Evolutionary conservation across 2,329 filamentous ascomycete species (phyloP).

Genomic region (Didymella lethalis): DNA sequence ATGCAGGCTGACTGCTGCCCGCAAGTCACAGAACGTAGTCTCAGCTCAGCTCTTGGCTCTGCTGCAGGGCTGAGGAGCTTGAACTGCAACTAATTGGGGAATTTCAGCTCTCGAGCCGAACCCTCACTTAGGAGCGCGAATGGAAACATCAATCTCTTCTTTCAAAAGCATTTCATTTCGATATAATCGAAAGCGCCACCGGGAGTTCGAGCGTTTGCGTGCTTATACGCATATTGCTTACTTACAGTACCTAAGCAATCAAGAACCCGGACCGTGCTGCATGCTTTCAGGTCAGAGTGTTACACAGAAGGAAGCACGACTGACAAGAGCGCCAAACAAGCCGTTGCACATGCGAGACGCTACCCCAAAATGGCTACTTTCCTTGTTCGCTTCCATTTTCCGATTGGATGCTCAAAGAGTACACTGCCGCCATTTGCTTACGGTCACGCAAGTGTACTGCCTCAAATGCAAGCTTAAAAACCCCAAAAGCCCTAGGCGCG

Average conservation of each 20-base stretch:
- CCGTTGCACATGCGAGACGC: constrained; percentile 2
- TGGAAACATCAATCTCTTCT: not conserved
- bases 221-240: constrained; percentile 9
- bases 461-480: constrained; percentile 16
- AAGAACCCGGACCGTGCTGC: constrained; percentile 1
- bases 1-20: constrained; percentile 22
- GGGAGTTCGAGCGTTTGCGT: not conserved
- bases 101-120: constrained; percentile 3
- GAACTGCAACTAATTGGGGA: constrained; percentile 5
- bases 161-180: not conserved
- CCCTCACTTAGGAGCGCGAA: no score
- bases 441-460: constrained; percentile 23
- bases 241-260: constrained; percentile 4
- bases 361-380: not conserved
- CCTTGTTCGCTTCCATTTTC: not conserved
- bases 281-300: not conserved
- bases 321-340: not conserved
- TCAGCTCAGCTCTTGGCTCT: constrained; percentile 31
- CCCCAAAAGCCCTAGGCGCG: constrained; percentile 21
- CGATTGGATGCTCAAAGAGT: constrained; percentile 23
- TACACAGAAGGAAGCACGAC: constrained; percentile 4
- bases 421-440: constrained; percentile 27
- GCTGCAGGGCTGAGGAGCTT: constrained; percentile 23
- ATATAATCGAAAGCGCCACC: not conserved
- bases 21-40: constrained; percentile 25